These are phyloP conservation scores for Lachnellula cervina DNA, from an alignment of 2,329 filamentous ascomycete species.

Conservation along the genomic window DNA sequence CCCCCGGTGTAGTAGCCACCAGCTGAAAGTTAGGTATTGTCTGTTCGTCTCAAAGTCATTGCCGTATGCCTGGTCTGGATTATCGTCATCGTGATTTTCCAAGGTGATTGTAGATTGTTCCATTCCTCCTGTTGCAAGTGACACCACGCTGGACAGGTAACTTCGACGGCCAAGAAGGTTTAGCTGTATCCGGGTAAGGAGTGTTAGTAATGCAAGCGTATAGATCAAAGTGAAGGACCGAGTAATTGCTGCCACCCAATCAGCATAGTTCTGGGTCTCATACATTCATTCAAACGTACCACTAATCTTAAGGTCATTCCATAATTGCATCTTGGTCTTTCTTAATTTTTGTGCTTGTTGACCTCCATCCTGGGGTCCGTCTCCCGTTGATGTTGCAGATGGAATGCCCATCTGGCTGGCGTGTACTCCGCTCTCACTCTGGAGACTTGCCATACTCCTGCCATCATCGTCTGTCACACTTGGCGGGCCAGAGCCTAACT, in stretches of 20 bases:
- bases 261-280: constrained; percentile 10
- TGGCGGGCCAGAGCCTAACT: constrained; percentile 40
- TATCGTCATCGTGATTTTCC: constrained; percentile 90
- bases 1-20: constrained; percentile 92
- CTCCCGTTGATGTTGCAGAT: constrained; percentile 40
- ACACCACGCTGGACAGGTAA: constrained; percentile 93
- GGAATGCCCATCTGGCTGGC: constrained; percentile 68
- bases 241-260: constrained; percentile 64
- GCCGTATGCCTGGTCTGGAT: constrained; percentile 73
- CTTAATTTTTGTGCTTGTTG: constrained; percentile 46
- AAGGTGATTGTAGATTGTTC: constrained; percentile 75
- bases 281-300: constrained; percentile 51
- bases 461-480: constrained; percentile 80
- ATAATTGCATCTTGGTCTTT: constrained; percentile 87
- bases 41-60: constrained; percentile 96
- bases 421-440: constrained; percentile 79
- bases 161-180: constrained; percentile 93
- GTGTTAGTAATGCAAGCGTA: constrained; percentile 79
- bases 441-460: constrained; percentile 68
- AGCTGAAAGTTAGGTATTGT: constrained; percentile 92
- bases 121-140: constrained; percentile 71
- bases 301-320: constrained; percentile 95
- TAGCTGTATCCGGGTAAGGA: constrained; percentile 91
- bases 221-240: constrained; percentile 89
- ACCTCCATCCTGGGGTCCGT: constrained; percentile 39